phyloP scores from a whole-genome alignment of 2,329 filamentous ascomycete species.

The Claviceps quebecensis region DNA sequence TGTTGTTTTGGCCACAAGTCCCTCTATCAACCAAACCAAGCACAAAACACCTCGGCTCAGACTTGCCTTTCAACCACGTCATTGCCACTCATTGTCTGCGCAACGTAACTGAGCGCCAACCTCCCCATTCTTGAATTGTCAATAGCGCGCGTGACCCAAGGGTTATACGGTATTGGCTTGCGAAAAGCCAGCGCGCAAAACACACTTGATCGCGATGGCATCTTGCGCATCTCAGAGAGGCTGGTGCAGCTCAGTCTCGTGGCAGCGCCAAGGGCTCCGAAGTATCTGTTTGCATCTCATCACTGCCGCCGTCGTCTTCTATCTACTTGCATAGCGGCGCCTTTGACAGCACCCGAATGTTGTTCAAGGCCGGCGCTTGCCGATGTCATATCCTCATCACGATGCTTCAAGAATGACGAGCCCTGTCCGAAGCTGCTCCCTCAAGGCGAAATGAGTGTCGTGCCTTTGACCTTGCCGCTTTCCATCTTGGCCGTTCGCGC shows the following conservation, averaged over 20 bases:
- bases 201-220: background rate
- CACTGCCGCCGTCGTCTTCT: conserved; percentile 31
- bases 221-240: background rate
- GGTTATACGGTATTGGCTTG: background rate
- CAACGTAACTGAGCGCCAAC: background rate
- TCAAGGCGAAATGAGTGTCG: conserved; percentile 37
- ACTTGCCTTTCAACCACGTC: conserved; percentile 49
- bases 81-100: conserved; percentile 20
- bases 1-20: background rate
- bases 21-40: background rate
- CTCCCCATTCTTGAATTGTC: too few species aligned
- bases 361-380: background rate
- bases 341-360: background rate
- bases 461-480: conserved; percentile 53
- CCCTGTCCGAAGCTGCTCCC: too few species aligned
- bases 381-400: background rate
- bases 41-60: conserved; percentile 33
- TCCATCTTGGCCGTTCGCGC: conserved; percentile 76
- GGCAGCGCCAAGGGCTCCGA: conserved; percentile 37
- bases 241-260: background rate
- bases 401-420: background rate
- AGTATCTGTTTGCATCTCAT: conserved; percentile 61
- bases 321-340: background rate
- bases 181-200: background rate
- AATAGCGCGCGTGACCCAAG: background rate